Evolutionary conservation across 805 yeast species (phyloP).

Genomic region (Scheffersomyces spartinae): DNA sequence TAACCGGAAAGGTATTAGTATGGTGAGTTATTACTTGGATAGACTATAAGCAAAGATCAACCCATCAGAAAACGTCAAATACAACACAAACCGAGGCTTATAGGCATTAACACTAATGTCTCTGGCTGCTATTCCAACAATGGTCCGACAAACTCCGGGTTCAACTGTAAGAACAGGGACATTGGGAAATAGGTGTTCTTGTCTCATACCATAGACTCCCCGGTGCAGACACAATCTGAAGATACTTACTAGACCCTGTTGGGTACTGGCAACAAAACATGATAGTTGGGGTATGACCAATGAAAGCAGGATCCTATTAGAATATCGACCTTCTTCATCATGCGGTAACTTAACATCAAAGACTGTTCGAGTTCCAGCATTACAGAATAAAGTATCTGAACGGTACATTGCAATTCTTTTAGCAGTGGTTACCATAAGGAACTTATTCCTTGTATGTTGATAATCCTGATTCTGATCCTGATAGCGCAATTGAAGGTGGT

Average conservation of each 20-base stretch:
- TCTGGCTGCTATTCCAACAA: constrained; percentile 19
- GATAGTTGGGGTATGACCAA: constrained; percentile 23
- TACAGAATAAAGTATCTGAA: constrained; percentile 17
- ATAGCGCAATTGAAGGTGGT: too few species aligned
- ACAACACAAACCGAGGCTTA: constrained; percentile 17
- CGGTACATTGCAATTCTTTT: constrained; percentile 15
- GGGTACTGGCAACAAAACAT: constrained; percentile 23
- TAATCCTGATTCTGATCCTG: constrained; percentile 2
- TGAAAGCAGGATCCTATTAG: constrained; percentile 25
- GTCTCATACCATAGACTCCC: constrained; percentile 30
- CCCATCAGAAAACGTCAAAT: constrained; percentile 25
- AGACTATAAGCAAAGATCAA: too few species aligned
- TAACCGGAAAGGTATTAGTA: too few species aligned
- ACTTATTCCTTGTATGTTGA: constrained; percentile 1
- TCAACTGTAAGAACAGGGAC: constrained; percentile 15
- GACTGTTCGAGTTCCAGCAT: constrained; percentile 13
- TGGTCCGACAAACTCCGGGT: constrained; percentile 16
- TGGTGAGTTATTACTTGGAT: too few species aligned
- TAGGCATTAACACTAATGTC: constrained; percentile 10
- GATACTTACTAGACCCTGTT: constrained; percentile 25
- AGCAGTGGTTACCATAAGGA: constrained; percentile 15
- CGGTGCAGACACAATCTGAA: constrained; percentile 24
- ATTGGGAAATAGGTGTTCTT: constrained; percentile 30
- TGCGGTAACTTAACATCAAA: constrained; percentile 17
- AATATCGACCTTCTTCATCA: constrained; percentile 16